Conservation (phyloP, 257 asterid species). For the Petunia secreta region DNA sequence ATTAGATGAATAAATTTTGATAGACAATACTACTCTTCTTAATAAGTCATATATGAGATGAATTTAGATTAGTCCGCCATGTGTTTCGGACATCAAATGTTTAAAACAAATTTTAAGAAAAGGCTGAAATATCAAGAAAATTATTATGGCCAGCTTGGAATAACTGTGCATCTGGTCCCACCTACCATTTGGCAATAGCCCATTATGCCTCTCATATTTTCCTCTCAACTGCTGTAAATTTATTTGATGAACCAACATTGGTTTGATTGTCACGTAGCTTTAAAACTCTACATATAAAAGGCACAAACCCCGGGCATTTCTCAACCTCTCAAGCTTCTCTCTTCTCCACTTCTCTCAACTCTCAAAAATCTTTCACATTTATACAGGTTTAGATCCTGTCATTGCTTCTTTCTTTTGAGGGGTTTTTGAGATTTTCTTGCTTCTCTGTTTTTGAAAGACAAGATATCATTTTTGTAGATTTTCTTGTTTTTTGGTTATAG, state of each 20-base stretch:
- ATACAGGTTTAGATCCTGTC: neutral
- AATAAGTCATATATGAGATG: no score
- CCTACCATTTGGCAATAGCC: neutral
- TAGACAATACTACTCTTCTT: no score
- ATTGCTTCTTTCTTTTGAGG: neutral
- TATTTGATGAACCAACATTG: neutral
- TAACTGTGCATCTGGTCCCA: neutral
- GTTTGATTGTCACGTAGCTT: neutral
- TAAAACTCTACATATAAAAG: neutral
- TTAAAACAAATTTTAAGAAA: no score
- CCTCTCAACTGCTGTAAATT: no score
- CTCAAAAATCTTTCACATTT: neutral
- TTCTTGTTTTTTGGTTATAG: neutral
- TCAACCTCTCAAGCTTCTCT: neutral
- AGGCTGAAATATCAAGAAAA: neutral
- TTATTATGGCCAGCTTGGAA: neutral
- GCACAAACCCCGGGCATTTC: neutral
- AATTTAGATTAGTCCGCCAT: no score
- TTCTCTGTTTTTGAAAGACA: neutral
- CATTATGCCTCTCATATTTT: neutral
- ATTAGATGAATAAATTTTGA: no score
- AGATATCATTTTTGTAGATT: neutral
- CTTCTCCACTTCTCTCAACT: slow-evolving; percentile 8
- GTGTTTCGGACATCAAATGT: no score
- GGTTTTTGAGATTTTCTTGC: neutral